Conservation (phyloP, 2,329 filamentous ascomycete species). For the Neofusicoccum ribis region DNA sequence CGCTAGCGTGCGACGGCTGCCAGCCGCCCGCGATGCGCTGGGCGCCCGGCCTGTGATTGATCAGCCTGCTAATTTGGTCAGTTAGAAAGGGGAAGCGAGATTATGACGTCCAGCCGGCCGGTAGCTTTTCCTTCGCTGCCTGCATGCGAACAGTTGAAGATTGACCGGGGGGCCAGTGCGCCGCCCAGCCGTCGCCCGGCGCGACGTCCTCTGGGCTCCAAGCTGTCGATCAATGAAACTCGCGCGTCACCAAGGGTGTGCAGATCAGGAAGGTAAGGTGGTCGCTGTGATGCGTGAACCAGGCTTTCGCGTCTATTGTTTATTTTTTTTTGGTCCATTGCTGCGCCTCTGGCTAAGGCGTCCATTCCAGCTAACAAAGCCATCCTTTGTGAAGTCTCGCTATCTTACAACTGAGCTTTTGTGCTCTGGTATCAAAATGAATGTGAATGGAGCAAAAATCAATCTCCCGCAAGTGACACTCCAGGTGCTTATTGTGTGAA, state of each 20-base stretch:
- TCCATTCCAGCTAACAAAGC: slow-evolving; percentile 1
- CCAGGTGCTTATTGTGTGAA: slow-evolving; percentile 4
- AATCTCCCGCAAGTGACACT: slow-evolving; percentile 9
- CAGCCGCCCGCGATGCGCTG: not conserved
- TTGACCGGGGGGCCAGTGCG: slow-evolving; percentile 10
- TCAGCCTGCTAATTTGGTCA: slow-evolving; percentile 7
- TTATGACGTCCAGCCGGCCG: slow-evolving; percentile 9
- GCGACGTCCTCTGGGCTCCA: not conserved
- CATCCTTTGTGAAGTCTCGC: slow-evolving; percentile 1
- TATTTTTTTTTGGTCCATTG: slow-evolving; percentile 5
- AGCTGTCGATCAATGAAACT: slow-evolving; percentile 4
- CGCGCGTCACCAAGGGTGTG: not conserved
- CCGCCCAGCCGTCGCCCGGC: not conserved
- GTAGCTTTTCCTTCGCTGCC: not conserved
- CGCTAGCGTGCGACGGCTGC: not conserved
- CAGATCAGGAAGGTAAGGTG: not conserved
- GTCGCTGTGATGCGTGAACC: not conserved
- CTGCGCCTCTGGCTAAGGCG: slow-evolving; percentile 8
- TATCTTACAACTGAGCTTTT: slow-evolving; percentile 17
- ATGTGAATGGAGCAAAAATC: slow-evolving; percentile 16
- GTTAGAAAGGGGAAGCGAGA: slow-evolving; percentile 10
- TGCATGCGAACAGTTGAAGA: not conserved
- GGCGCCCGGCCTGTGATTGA: not conserved
- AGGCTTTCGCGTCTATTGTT: slow-evolving; percentile 7
- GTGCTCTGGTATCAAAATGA: slow-evolving; percentile 15